Evolutionary conservation across 1,284 basidiomycete species (phyloP).

Genomic region (Papiliotrema fonsecae): DNA sequence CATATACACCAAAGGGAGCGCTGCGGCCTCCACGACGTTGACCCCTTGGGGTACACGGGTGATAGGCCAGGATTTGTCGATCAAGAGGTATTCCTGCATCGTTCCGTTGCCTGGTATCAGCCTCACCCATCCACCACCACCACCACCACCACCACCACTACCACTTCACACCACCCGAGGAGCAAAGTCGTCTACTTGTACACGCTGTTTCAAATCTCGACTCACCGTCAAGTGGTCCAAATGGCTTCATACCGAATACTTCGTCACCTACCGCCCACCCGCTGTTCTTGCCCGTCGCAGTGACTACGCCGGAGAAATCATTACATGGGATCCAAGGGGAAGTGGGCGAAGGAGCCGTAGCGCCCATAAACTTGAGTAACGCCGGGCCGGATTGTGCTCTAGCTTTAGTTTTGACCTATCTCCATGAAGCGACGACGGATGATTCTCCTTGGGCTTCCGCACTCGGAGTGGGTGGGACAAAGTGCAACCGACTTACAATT

Average conservation of each 20-base stretch:
- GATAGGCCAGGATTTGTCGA: conserved; percentile 46
- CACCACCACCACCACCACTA: too few relatives aligned
- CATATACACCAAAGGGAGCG: conserved; percentile 55
- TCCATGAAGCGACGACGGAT: too few relatives aligned
- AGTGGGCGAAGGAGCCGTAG: conserved; percentile 16
- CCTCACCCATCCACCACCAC: neutral
- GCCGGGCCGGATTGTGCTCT: conserved; percentile 58
- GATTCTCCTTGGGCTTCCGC: conserved; percentile 39
- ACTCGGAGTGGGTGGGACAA: neutral
- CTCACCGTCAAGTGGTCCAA: conserved; percentile 8
- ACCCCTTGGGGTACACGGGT: conserved; percentile 41
- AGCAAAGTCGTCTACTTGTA: conserved; percentile 36
- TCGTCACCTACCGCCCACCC: conserved; percentile 56
- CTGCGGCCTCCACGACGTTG: conserved; percentile 56
- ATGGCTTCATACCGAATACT: conserved; percentile 54
- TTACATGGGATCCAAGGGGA: conserved; percentile 57
- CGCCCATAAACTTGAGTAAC: conserved; percentile 52
- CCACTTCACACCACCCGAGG: too few relatives aligned
- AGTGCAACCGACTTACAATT: conserved; percentile 13
- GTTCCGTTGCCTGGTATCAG: conserved; percentile 50
- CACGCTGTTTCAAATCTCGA: conserved; percentile 3
- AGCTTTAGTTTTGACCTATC: neutral
- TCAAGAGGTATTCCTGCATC: conserved; percentile 54
- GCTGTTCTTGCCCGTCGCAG: conserved; percentile 54
- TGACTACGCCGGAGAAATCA: conserved; percentile 60